Evolutionary conservation across 257 asterid genomes (phyloP), one percentile per base, ranked within the genome.

Genomic region (Scutellaria barbata): DNA sequence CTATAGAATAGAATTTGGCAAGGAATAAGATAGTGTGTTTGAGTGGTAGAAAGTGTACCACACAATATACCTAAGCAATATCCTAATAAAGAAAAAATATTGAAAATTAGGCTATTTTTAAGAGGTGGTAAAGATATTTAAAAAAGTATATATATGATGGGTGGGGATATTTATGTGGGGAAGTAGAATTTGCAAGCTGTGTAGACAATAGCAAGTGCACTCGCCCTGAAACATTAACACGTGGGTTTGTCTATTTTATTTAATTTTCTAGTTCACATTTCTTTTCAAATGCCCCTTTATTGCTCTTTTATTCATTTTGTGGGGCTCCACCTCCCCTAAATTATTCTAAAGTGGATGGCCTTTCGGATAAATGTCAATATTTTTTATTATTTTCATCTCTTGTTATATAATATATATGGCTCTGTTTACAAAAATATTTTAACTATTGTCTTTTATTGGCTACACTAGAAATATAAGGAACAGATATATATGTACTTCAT

Each of bases 251-350:
- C 74, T 48, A 7, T 45, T 63, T 55, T 68, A 74, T 79, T 79
- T 74, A 79, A 76, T 64, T 70, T 30, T 79, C 45, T 57, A 68
- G 77, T 58, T 64, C 47, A 64, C 62, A 66, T 79, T 73, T 67
- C 74, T 17, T 48, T 74, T 66, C 61, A 37, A 11, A 6, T 1
- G 69, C 74, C 51, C 8, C 8, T 13, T 22, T n/a, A 40, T 25
- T 3, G 3, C 52, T 46, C 41, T 63, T 43, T 43, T 45, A 5
- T 69, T 41, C 46, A 47, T 58, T 59, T 71, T 30, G 35, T 10
- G 8, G 74, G 68, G 58, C 66, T 40, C 77, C 73, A 71, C 77
- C 40, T n/a, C 53, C 30, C 35, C 74, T 57, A 50, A 47, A 57
- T 66, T 71, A 77, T 57, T 65, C 60, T 56, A 71, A 56, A 77